These are phyloP conservation scores for Penicillium manginii DNA, from an alignment of 495 filamentous ascomycete genomes.

Conservation along the genomic window DNA sequence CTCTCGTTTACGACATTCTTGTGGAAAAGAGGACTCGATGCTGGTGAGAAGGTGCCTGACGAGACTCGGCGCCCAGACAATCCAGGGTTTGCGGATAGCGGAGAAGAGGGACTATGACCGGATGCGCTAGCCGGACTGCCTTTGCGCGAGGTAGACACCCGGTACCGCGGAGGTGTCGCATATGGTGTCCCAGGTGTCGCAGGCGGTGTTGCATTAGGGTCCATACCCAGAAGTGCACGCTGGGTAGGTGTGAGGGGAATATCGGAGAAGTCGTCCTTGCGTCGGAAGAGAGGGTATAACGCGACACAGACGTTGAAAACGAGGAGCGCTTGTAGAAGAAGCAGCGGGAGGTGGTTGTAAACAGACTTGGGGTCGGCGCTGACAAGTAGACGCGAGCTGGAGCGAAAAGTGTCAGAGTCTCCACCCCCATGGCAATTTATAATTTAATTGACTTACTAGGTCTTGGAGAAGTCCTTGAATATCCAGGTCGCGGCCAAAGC, in stretches of 20 bases:
- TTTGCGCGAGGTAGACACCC: slow-evolving; percentile 68
- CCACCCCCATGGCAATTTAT: background rate
- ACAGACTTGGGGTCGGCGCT: slow-evolving; percentile 16
- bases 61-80: slow-evolving; percentile 44
- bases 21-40: slow-evolving; percentile 68
- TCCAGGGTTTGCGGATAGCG: slow-evolving; percentile 49
- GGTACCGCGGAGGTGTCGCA: slow-evolving; percentile 86
- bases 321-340: slow-evolving; percentile 60
- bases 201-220: slow-evolving; percentile 64
- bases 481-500: slow-evolving; percentile 55
- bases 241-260: slow-evolving; percentile 91
- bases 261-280: slow-evolving; percentile 77
- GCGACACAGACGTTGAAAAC: slow-evolving; percentile 67
- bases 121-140: slow-evolving; percentile 55
- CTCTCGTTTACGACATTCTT: slow-evolving; percentile 61
- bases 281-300: slow-evolving; percentile 67
- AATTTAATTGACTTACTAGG: slow-evolving; percentile 34
- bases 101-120: slow-evolving; percentile 40
- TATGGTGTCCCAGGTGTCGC: slow-evolving; percentile 68
- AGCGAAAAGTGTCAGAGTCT: slow-evolving; percentile 1
- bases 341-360: slow-evolving; percentile 45
- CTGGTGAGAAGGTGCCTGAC: slow-evolving; percentile 53
- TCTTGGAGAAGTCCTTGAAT: slow-evolving; percentile 39
- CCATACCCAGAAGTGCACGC: slow-evolving; percentile 79
- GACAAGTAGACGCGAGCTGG: slow-evolving; percentile 32